Conservation (phyloP, 441 rosid species). For the Adansonia madagascariensis region DNA sequence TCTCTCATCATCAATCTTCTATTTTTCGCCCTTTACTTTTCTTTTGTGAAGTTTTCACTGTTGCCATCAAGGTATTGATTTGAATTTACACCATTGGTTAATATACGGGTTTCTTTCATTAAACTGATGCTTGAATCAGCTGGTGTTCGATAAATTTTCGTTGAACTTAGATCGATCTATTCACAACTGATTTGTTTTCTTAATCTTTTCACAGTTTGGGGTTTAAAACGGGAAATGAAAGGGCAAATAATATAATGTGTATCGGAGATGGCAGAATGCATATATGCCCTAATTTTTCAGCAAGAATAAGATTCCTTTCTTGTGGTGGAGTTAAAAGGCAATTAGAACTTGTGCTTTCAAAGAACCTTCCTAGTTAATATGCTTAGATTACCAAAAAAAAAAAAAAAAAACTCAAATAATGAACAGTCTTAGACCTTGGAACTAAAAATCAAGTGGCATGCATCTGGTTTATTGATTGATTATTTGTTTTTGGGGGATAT, state of each 20-base stretch:
- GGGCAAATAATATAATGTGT: neutral
- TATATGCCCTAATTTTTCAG: too few relatives aligned
- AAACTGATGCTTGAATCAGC: neutral
- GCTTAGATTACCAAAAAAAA: neutral
- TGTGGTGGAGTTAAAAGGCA: neutral
- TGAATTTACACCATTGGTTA: neutral
- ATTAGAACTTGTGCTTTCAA: neutral
- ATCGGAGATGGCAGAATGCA: too few relatives aligned
- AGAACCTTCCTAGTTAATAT: neutral
- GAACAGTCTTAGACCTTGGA: too few relatives aligned
- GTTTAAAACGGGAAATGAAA: neutral
- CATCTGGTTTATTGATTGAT: neutral
- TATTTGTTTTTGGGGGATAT: neutral
- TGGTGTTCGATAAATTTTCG: neutral
- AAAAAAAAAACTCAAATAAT: neutral
- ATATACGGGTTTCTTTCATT: too few relatives aligned
- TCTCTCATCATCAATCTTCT: too few relatives aligned
- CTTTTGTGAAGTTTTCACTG: neutral
- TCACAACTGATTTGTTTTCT: neutral
- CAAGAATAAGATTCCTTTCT: neutral
- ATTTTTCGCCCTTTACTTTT: neutral
- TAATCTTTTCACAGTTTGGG: neutral
- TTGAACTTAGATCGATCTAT: neutral
- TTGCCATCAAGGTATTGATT: neutral
- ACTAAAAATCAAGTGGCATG: neutral